Conservation (phyloP, 768 basidiomycete species). For the Psilocybe azurescens region DNA sequence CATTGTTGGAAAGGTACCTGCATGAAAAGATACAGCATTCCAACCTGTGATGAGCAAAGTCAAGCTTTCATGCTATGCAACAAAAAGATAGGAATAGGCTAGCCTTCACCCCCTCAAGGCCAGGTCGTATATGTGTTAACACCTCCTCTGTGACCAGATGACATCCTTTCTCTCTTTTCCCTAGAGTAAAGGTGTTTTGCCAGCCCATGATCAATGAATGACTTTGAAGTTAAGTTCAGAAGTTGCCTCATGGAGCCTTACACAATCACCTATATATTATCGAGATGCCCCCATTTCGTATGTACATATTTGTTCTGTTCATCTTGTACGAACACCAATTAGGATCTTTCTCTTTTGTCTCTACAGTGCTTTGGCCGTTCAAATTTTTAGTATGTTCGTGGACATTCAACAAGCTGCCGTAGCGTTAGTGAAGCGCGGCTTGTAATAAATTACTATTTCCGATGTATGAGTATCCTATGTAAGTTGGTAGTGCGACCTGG, state of each 20-base stretch:
- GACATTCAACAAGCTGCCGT: no score
- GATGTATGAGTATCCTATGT: background rate
- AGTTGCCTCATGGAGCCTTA: background rate
- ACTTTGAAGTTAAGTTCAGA: background rate
- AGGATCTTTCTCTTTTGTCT: no score
- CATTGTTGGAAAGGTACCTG: conserved; percentile 37
- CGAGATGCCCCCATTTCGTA: no score
- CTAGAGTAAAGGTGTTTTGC: conserved; percentile 84
- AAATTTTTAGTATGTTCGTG: no score
- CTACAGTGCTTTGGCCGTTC: no score
- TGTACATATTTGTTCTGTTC: no score
- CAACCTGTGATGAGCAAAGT: conserved; percentile 52
- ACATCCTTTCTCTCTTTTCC: conserved; percentile 64
- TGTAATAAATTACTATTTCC: background rate
- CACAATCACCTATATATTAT: background rate
- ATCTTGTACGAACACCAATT: no score
- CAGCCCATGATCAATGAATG: conserved; percentile 67
- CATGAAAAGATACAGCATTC: conserved; percentile 92
- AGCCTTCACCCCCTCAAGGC: conserved; percentile 71
- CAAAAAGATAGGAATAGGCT: conserved; percentile 14
- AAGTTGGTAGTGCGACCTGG: no score
- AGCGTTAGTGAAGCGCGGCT: no score
- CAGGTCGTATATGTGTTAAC: conserved; percentile 65
- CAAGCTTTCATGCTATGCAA: background rate
- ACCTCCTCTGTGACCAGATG: conserved; percentile 87